These are phyloP conservation scores for Bidens hawaiensis DNA, from an alignment of 140 eudicot genomes.

Conservation along the genomic window DNA sequence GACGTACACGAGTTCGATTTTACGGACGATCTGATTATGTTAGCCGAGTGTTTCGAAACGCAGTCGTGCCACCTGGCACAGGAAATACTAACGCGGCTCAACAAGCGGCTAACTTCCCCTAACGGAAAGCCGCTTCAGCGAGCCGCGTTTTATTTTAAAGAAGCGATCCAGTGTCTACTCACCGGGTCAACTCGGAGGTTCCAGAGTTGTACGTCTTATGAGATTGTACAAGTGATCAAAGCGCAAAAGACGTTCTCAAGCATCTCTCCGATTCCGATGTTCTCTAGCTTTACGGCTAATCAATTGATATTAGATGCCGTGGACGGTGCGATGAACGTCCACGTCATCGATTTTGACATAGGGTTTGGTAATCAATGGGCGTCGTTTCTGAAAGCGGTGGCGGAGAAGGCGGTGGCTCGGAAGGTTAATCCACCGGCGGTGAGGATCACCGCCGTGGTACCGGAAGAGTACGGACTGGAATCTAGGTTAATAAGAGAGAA, in stretches of 20 bases:
- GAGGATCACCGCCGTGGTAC: conserved; percentile 69
- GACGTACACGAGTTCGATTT: conserved; percentile 40
- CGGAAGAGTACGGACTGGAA: conserved; percentile 55
- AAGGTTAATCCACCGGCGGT: conserved; percentile 37
- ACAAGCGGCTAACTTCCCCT: conserved; percentile 54
- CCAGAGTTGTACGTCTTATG: conserved; percentile 33
- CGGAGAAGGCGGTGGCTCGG: conserved; percentile 50
- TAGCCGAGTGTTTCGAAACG: conserved; percentile 69
- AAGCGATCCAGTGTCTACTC: conserved; percentile 64
- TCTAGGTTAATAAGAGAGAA: conserved; percentile 57
- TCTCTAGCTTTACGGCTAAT: conserved; percentile 76
- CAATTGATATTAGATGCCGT: conserved; percentile 78
- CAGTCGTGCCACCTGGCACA: conserved; percentile 60
- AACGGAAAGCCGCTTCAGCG: conserved; percentile 61
- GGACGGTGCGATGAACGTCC: conserved; percentile 57
- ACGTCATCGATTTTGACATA: conserved; percentile 75
- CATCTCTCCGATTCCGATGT: conserved; percentile 77
- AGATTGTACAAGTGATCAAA: conserved; percentile 58
- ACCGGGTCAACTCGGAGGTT: conserved; percentile 43
- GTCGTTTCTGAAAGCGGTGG: conserved; percentile 66
- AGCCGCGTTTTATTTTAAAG: conserved; percentile 82
- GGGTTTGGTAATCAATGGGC: conserved; percentile 88
- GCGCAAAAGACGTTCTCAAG: conserved; percentile 58
- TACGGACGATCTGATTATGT: conserved; percentile 56
- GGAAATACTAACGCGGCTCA: conserved; percentile 64